Base-by-base conservation (phyloP, 2,329 filamentous ascomycete species). In the Tolypocladium cylindrosporum region DNA sequence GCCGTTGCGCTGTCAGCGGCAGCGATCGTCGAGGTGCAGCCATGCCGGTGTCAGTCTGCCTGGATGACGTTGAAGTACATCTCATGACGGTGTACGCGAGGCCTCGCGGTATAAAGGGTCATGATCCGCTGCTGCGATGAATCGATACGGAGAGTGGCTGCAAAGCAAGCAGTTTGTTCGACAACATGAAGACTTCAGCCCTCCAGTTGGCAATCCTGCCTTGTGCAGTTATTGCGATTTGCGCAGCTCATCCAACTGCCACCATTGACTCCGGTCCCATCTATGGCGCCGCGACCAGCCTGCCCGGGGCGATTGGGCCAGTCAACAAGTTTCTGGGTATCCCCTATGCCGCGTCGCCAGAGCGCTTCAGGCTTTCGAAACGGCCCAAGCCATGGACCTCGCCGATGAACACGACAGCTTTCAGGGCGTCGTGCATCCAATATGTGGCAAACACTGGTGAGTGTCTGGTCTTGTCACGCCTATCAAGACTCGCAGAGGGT, bases 291-390 rank as follows among this genome's bases (percentile, higher is more conserved):
- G 27, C 58, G 4, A 63, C 61, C 1, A 55, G 27, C 34, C 60
- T 68, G 1, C 65, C 64, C 1, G 48, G 56, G 10, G 60, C 58
- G 5, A 42, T 59, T 19, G 57, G 57, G 0, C 61, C 61, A 1
- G 61, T 66, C 2, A 61, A 63, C 40, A 64, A 63, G 54, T 66
- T 63, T 34, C 55, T 68, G 0, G 63, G 62, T 4, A 62, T 68
- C 27, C 64, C 63, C 0, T 67, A 64, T 37, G 62, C 64, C 0
- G 59, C 58, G 0, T 57, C 55, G 8, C 62, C 65, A 0, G 43
- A 63, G 13, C 59, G 64, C 0, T 67, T 66, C 40, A 45, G 55
- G 1, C 62, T 61, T 1, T 55, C 63, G 0, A 41, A 37, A 41
- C 59, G 58, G 13, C 55, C 63, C 9, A n/a, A 45, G 21, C 43